These are phyloP conservation scores for Quillaja saponaria DNA, from an alignment of 306 rosid genomes.

Conservation along the genomic window DNA sequence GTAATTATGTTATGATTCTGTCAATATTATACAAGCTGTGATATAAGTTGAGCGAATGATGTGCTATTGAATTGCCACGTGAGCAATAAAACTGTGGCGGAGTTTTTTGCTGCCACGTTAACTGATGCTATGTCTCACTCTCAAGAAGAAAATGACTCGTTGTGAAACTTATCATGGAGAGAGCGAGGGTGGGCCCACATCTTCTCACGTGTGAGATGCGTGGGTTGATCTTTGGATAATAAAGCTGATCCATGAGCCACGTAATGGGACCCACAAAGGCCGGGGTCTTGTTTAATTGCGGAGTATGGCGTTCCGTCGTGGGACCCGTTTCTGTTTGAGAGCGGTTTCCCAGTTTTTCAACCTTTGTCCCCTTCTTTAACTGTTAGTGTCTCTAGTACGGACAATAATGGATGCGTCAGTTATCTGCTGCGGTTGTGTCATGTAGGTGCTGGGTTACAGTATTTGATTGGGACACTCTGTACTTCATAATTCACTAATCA, in stretches of 20 bases:
- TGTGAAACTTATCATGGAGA: background rate
- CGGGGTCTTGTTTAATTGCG: no score
- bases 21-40: no score
- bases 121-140: no score
- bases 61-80: constrained; percentile 21
- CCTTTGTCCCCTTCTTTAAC: constrained; percentile 40
- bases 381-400: constrained; percentile 46
- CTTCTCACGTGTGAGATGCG: constrained; percentile 47
- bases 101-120: no score
- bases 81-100: background rate
- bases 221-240: constrained; percentile 4
- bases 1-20: constrained; percentile 3
- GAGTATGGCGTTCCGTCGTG: constrained; percentile 17
- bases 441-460: no score
- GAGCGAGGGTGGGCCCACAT: background rate
- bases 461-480: no score
- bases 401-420: constrained; percentile 17
- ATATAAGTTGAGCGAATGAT: no score
- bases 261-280: constrained; percentile 18
- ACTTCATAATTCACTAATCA: no score
- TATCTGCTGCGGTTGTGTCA: constrained; percentile 28
- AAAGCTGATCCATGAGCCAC: constrained; percentile 39
- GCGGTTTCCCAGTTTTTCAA: constrained; percentile 34
- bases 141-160: background rate
- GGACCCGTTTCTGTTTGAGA: constrained; percentile 35